These are phyloP conservation scores for Phyllachora maydis DNA, from an alignment of 2,329 filamentous ascomycete species.

Conservation along the genomic window DNA sequence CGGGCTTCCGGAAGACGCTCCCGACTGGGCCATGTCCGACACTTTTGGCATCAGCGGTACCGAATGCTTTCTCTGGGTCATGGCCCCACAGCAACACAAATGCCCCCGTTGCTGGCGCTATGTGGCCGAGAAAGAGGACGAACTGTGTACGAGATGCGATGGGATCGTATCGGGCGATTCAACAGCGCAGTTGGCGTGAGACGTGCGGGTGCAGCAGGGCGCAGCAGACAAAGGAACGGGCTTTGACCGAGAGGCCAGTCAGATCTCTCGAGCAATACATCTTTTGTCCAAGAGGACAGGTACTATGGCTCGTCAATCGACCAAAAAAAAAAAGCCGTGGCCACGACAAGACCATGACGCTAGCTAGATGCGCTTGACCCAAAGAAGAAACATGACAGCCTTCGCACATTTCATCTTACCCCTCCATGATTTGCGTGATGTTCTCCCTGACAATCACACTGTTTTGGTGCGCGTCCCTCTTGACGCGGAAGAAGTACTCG, in stretches of 20 bases:
- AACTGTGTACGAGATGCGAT: slow-evolving; percentile 55
- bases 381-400: neutral
- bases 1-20: slow-evolving; percentile 7
- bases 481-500: slow-evolving; percentile 79
- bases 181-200: no score
- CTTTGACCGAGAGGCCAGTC: no score
- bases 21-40: slow-evolving; percentile 20
- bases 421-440: slow-evolving; percentile 23
- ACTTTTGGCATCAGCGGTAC: slow-evolving; percentile 18
- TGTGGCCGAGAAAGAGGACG: slow-evolving; percentile 41
- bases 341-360: no score
- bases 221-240: no score
- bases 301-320: neutral
- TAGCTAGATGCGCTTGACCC: neutral
- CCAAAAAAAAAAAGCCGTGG: neutral
- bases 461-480: slow-evolving; percentile 66
- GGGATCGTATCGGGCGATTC: no score
- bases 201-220: no score
- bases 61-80: slow-evolving; percentile 18
- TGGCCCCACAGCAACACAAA: slow-evolving; percentile 38
- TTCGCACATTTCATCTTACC: neutral
- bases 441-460: slow-evolving; percentile 60
- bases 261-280: no score
- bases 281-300: no score
- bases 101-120: slow-evolving; percentile 85